Percentiles rank a stretch among this genome's conserved stretches.
These are phyloP conservation scores for Collariella sp. DNA, from an alignment of 495 filamentous ascomycete genomes.

Conservation along the genomic window DNA sequence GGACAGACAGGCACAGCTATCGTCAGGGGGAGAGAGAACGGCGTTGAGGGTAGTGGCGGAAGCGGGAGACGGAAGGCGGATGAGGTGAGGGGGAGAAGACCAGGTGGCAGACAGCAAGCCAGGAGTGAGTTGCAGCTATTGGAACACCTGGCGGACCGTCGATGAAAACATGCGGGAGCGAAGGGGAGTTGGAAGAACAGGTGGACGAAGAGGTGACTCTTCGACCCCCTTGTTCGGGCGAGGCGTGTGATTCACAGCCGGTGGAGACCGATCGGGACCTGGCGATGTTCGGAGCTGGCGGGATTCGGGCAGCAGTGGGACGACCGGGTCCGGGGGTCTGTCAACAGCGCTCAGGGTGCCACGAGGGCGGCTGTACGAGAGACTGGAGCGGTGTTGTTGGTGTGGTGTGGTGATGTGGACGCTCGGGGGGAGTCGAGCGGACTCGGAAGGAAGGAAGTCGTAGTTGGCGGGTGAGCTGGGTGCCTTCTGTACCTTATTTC, in stretches of 20 bases:
- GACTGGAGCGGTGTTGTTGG: neutral
- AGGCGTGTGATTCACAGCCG: slow-evolving; percentile 26
- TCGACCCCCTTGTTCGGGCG: slow-evolving; percentile 35
- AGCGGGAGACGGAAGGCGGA: neutral
- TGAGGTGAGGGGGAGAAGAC: slow-evolving; percentile 16
- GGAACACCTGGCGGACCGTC: slow-evolving; percentile 31
- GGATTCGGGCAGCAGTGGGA: slow-evolving; percentile 7
- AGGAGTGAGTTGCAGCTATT: slow-evolving; percentile 24
- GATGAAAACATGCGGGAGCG: slow-evolving; percentile 37
- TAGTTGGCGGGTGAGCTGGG: slow-evolving; percentile 7
- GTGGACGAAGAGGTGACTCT: slow-evolving; percentile 43
- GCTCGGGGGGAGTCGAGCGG: neutral
- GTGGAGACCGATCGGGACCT: slow-evolving; percentile 22
- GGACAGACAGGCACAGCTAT: slow-evolving; percentile 4
- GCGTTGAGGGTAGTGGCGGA: neutral
- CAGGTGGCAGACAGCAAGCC: slow-evolving; percentile 32
- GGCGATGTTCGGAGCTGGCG: slow-evolving; percentile 14
- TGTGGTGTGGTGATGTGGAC: neutral
- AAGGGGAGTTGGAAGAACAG: slow-evolving; percentile 30
- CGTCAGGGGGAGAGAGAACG: slow-evolving; percentile 4
- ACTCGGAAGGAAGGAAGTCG: slow-evolving; percentile 4
- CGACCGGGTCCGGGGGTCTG: slow-evolving; percentile 14
- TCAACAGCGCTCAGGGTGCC: slow-evolving; percentile 8
- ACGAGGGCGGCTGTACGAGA: neutral
- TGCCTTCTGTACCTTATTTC: neutral